Base-by-base conservation (phyloP, 164 flowering plant genomes). In the Nymphaea thermarum region DNA sequence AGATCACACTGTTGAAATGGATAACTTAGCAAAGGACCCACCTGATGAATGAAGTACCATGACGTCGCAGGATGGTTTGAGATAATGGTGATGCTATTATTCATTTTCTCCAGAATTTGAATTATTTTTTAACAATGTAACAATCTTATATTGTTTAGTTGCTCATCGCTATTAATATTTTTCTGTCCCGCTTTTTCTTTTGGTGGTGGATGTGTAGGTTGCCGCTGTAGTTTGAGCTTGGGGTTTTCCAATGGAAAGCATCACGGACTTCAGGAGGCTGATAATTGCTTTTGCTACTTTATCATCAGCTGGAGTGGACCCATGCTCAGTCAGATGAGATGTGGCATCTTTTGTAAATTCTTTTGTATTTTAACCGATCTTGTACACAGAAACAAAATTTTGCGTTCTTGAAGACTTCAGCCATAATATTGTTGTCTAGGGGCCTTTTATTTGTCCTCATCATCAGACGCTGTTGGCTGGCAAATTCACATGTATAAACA, bases 1-100 rank as follows among this genome's bases (percentile, higher is more conserved):
- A 8, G 77, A 77, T 17, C 90, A 83, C n/a, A n/a, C 36, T 61
- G 18, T 51, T 51, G 57, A 10, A 51, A 51, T 15, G 8, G 57
- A 51, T 51, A 51, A 15, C 57, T 51, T 51, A 3, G 57, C 8
- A 15, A 51, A 15, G 57, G 14, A 15, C 57, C 8, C 57, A 51
- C 57, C 57, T 15, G 57, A 51, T 51, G 57, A 51, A 8, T 51
- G 57, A 51, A 15, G 14, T 51, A 8, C 14, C 57, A 7, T 51
- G 3, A 8, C 5, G 57, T 10, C 57, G 14, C 57, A 10, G 14
- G 14, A 8, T 51, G 57, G 12, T 51, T 51, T 15, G 14, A 51
- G 57, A 51, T 51, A 10, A 10, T 8, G 8, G 57, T 8, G 8
- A 15, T 51, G 57, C 12, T 51, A 51, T 51, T 51, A 51, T 51